Base-by-base conservation (phyloP, 441 rosid genomes). In the Erysimum cheiri region DNA sequence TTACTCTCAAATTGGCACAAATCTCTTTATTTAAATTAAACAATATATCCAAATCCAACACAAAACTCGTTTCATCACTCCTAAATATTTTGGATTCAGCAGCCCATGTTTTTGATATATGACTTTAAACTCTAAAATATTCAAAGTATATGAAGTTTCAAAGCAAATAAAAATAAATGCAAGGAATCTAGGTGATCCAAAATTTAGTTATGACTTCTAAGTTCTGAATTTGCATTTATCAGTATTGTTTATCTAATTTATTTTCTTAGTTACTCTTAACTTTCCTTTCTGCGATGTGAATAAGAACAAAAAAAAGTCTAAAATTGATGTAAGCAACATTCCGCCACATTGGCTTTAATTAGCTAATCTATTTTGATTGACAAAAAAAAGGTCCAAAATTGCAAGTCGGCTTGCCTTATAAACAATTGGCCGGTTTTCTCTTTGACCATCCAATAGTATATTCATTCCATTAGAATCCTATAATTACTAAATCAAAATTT, bases 371-470 rank as follows among this genome's bases (percentile, higher is more conserved):
- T n/a, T n/a, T n/a, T n/a, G n/a, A n/a, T n/a, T n/a, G n/a, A n/a
- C n/a, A n/a, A 2, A n/a, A 28, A 24, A n/a, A 28, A 13, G 19
- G 3, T 57, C 58, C 26, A 46, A 13, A n/a, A 2, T 22, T 46
- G 58, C 39, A 58, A 9, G 53, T 64, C 59, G 36, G 50, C 65
- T 56, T 44, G 56, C 29, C 55, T 37, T 14, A 12, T 31, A 24
- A 40, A 26, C 19, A 55, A 31, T 35, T 54, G 39, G 66, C 44
- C 70, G 52, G 44, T 66, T 72, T 65, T 57, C 31, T 58, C 44
- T 58, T 65, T 72, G 71, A 72, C 71, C 59, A 56, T 72, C 63
- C 64, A 56, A 8, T 56, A 55, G 11, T 40, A 33, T 11, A 47
- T 1, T 15, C 1, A 62, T 71, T 62, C 19, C 61, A 31, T 43